These are phyloP conservation scores for Penicillium palitans DNA, from an alignment of 2,329 filamentous ascomycete species.

Conservation along the genomic window DNA sequence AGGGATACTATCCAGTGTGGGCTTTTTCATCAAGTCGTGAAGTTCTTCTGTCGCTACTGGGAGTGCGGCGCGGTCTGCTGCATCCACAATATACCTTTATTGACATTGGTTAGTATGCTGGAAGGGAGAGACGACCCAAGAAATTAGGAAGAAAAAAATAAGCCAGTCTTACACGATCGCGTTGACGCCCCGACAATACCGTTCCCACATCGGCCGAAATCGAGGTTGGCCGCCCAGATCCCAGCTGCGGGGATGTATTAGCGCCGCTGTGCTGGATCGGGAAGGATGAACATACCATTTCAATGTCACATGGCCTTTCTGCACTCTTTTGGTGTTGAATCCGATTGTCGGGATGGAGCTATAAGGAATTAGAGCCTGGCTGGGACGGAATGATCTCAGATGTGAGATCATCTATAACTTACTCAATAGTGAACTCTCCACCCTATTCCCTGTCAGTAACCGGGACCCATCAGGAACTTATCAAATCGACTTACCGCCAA, in stretches of 20 bases:
- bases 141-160: not conserved
- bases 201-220: slow-evolving; percentile 98
- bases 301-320: slow-evolving; percentile 95
- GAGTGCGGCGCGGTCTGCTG: slow-evolving; percentile 78
- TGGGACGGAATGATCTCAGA: not conserved
- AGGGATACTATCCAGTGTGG: slow-evolving; percentile 82
- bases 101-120: not conserved
- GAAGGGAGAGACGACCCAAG: not conserved
- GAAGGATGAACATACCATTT: slow-evolving; percentile 66
- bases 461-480: slow-evolving; percentile 1
- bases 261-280: slow-evolving; percentile 2
- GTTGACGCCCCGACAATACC: slow-evolving; percentile 96
- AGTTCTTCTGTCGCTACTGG: slow-evolving; percentile 89
- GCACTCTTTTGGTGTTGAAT: slow-evolving; percentile 98
- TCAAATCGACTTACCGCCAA: slow-evolving; percentile 72
- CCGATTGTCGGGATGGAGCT: slow-evolving; percentile 98
- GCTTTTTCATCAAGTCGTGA: slow-evolving; percentile 81
- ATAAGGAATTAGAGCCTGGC: slow-evolving; percentile 31
- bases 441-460: slow-evolving; percentile 58
- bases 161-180: slow-evolving; percentile 72
- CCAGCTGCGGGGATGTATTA: slow-evolving; percentile 60
- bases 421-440: slow-evolving; percentile 98
- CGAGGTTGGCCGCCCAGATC: slow-evolving; percentile 95
- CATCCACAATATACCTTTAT: slow-evolving; percentile 86
- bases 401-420: slow-evolving; percentile 50